Conservation (phyloP, 1,139 yeast genomes). For the Nematodospora anomalae region DNA sequence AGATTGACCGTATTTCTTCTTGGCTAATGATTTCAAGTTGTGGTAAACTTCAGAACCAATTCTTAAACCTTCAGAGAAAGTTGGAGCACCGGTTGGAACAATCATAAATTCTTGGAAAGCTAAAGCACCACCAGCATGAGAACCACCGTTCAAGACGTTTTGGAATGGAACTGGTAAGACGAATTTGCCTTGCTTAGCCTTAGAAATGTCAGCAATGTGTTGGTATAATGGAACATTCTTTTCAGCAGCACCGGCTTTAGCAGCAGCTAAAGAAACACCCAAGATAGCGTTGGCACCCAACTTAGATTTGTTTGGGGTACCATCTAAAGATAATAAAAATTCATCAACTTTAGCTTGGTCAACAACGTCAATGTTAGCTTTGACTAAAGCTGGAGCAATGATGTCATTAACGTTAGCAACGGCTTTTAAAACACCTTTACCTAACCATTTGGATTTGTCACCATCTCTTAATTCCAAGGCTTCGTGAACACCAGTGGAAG, state of each 20-base stretch:
- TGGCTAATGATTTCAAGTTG: constrained; percentile 84
- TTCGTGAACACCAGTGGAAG: constrained; percentile 93
- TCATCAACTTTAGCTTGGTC: constrained; percentile 81
- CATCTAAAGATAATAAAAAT: constrained; percentile 76
- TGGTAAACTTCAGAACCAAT: constrained; percentile 97
- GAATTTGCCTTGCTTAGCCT: constrained; percentile 57
- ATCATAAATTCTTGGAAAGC: constrained; percentile 99
- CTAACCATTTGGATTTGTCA: constrained; percentile 91
- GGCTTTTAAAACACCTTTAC: constrained; percentile 93
- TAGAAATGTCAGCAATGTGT: constrained; percentile 75
- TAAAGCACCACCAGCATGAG: constrained; percentile 98
- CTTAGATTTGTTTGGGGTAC: constrained; percentile 92
- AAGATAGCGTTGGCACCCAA: constrained; percentile 95
- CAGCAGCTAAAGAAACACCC: constrained; percentile 91
- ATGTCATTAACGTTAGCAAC: constrained; percentile 85
- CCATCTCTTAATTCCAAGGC: constrained; percentile 95
- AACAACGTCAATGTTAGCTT: constrained; percentile 70
- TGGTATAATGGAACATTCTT: constrained; percentile 83
- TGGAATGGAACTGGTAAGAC: constrained; percentile 96
- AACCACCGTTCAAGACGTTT: constrained; percentile 97
- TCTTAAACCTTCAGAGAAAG: constrained; percentile 92
- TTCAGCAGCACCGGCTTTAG: constrained; percentile 94
- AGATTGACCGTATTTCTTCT: constrained; percentile 90
- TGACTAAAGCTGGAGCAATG: constrained; percentile 85
- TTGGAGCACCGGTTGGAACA: constrained; percentile 84